Percentiles rank a stretch among this genome's conserved stretches.
phyloP scores from a whole-genome alignment of 2,329 filamentous ascomycete species.

The Beauveria sp. region DNA sequence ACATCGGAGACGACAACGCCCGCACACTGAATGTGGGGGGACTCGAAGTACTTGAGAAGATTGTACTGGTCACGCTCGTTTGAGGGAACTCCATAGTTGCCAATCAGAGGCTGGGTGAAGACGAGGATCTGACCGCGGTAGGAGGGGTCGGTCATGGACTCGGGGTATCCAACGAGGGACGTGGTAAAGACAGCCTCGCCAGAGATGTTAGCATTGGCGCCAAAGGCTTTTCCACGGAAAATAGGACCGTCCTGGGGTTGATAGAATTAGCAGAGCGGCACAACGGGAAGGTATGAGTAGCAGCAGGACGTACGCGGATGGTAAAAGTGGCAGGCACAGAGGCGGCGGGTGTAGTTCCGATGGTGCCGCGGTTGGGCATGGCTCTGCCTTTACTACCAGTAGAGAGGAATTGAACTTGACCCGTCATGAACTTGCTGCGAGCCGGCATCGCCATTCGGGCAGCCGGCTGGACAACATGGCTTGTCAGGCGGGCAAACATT shows the following conservation, averaged over 20 bases:
- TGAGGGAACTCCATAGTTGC: conserved; percentile 96
- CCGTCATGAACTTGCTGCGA: conserved; percentile 28
- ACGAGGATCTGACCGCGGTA: conserved; percentile 94
- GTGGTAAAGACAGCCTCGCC: conserved; percentile 99
- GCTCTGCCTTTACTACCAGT: conserved; percentile 59
- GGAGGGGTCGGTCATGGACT: conserved; percentile 83
- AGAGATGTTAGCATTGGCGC: conserved; percentile 91
- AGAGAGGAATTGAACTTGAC: conserved; percentile 30
- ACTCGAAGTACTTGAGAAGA: conserved; percentile 96
- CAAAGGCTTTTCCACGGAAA: conserved; percentile 94
- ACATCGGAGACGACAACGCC: conserved; percentile 95
- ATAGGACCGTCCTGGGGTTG: conserved; percentile 72
- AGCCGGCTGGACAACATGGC: conserved; percentile 45
- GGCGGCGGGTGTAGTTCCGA: conserved; percentile 57
- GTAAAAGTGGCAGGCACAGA: conserved; percentile 70
- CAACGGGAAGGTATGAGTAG: neutral
- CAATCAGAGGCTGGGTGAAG: conserved; percentile 95
- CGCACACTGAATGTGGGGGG: conserved; percentile 91
- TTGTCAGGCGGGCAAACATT: conserved; percentile 55
- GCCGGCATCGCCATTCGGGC: conserved; percentile 35
- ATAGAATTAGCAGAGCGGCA: conserved; percentile 14
- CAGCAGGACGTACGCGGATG: conserved; percentile 59
- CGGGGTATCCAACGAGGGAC: conserved; percentile 93
- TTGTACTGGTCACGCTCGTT: conserved; percentile 77
- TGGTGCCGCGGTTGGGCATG: conserved; percentile 51